Evolutionary conservation across 345 rosid genomes (phyloP).

Genomic region (Angophora floribunda): DNA sequence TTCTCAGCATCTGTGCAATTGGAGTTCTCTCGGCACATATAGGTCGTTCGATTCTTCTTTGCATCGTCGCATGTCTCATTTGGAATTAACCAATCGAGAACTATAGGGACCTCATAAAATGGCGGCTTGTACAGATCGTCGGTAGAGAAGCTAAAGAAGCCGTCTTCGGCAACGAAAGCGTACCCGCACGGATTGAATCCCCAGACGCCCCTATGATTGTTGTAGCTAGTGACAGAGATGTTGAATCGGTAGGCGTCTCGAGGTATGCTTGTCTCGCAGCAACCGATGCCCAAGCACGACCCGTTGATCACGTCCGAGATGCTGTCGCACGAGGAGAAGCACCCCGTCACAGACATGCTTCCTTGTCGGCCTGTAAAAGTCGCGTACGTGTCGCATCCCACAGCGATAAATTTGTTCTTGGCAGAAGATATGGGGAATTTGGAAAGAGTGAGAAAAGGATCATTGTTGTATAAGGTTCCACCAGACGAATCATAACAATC

Average conservation of each 20-base stretch:
- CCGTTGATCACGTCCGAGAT: neutral
- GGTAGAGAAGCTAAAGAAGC: neutral
- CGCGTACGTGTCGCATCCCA: too few relatives aligned
- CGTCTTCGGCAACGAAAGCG: conserved; percentile 8
- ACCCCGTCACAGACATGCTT: too few relatives aligned
- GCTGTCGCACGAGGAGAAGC: too few relatives aligned
- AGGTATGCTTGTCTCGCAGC: neutral
- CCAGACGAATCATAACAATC: neutral
- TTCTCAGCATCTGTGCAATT: neutral
- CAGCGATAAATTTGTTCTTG: too few relatives aligned
- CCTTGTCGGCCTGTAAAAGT: too few relatives aligned
- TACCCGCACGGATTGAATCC: conserved; percentile 15
- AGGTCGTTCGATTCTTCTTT: neutral
- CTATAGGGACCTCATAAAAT: neutral
- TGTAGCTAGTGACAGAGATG: neutral
- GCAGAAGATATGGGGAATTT: too few relatives aligned
- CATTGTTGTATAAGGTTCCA: rapidly evolving
- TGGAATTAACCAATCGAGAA: neutral
- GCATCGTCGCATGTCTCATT: neutral
- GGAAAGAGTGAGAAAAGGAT: rapidly evolving
- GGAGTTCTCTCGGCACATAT: neutral
- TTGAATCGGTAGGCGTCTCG: neutral
- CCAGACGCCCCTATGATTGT: neutral
- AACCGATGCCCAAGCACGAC: neutral
- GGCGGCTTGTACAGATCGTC: neutral